Evolutionary conservation across 163 green algal genomes (phyloP), one percentile per base, ranked within the genome.

Genomic region (Volvox carteri): DNA sequence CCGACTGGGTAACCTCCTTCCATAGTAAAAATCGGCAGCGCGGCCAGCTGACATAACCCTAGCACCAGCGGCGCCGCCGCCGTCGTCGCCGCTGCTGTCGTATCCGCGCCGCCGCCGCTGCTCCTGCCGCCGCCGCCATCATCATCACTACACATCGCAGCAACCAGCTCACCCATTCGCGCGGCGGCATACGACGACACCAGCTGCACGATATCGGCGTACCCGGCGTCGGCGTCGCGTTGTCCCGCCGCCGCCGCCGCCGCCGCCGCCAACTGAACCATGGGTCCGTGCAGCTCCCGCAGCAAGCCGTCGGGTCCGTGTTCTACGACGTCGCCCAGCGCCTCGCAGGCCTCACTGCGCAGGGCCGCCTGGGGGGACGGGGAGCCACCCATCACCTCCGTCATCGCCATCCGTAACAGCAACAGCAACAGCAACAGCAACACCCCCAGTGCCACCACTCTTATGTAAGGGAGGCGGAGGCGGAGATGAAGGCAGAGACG

Each of bases 201-300:
- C 72, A 89, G 54, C 41, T 89, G 84, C 14, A 70, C 48, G 19
- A 77, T 19, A 11, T 84, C 68, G n/a, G n/a, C n/a, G 83, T 88
- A 81, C 83, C 44, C 19, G 21, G 78, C 78, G 14, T 60, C 78
- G 21, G 30, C 50, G 75, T 30, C 75, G 75, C 2, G 4, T 68
- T 16, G 33, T 21, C n/a, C 21, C 54, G 7, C 72, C 1, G 18
- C 52, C 0, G 35, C 83, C 2, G 50, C 46, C 4, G 72, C 54
- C 54, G 84, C 72, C 18, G 54, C 39, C 72, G 70, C 72, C 16
- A 89, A n/a, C 5, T 68, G 14, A 18, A 84, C 12, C 52, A 84
- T 9, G 9, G 70, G 84, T 9, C 8, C 4, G 12, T 78, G 52
- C 54, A 84, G 54, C 41, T 35, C 62, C 14, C 41, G 18, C 7